Conservation (phyloP, 2,329 filamentous ascomycete species). For the Verticillium nubilum region DNA sequence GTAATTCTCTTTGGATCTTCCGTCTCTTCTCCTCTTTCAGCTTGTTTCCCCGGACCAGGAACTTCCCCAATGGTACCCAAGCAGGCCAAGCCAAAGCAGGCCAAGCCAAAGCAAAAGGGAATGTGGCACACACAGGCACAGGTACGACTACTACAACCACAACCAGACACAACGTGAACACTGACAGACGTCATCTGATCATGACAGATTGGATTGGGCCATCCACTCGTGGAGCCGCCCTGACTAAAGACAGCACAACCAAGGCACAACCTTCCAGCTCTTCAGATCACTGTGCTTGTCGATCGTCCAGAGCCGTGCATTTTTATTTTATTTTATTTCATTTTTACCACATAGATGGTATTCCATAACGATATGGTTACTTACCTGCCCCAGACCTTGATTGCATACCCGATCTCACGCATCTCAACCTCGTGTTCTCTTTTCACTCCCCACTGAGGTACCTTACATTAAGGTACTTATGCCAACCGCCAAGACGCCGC, state of each 20-base stretch:
- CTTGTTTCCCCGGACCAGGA: too few species aligned
- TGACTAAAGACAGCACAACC: neutral
- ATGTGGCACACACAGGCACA: neutral
- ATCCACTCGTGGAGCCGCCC: neutral
- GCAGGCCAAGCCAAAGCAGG: neutral
- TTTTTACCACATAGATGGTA: too few species aligned
- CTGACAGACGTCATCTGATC: neutral
- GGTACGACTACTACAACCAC: neutral
- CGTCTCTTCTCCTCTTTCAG: too few species aligned
- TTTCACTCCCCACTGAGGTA: neutral
- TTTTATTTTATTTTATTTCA: too few species aligned
- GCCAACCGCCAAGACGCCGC: neutral
- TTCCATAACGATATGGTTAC: neutral
- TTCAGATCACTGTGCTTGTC: too few species aligned
- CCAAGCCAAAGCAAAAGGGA: too few species aligned
- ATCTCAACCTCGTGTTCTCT: neutral
- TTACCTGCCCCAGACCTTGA: neutral
- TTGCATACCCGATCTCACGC: neutral
- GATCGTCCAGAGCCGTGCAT: too few species aligned
- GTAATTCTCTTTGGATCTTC: too few species aligned
- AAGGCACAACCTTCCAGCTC: too few species aligned
- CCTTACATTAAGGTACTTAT: too few species aligned
- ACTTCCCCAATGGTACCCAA: neutral
- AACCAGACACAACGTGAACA: too few species aligned
- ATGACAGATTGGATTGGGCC: neutral